Evolutionary conservation across 73 alveolate genomes (phyloP).

Genomic region (Paramecium sonneborni): DNA sequence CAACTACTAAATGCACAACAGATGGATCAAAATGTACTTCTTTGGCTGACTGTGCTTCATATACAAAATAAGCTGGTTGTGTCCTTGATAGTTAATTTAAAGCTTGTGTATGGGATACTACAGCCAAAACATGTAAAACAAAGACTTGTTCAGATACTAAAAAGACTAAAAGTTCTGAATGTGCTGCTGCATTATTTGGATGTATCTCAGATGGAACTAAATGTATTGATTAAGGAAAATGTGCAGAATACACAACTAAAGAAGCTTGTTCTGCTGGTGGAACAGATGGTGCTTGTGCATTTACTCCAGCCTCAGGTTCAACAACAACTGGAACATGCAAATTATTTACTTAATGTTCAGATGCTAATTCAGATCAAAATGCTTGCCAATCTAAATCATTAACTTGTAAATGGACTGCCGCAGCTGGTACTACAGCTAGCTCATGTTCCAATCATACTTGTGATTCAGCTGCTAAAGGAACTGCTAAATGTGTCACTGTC

Average conservation of each 20-base stretch:
- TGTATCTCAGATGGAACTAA: constrained; percentile 47
- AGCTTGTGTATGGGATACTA: neutral
- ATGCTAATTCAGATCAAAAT: constrained; percentile 1
- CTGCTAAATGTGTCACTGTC: neutral
- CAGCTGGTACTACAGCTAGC: neutral
- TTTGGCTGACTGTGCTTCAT: neutral
- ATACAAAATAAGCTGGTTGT: constrained; percentile 33
- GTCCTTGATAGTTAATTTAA: neutral
- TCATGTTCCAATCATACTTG: neutral
- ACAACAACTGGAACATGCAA: constrained; percentile 42
- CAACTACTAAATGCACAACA: neutral
- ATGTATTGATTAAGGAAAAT: neutral
- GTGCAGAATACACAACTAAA: neutral
- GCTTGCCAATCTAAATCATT: neutral
- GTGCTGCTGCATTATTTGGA: neutral
- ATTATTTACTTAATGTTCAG: neutral
- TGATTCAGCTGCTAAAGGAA: constrained; percentile 32
- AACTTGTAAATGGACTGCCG: constrained; percentile 50
- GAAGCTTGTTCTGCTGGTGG: constrained; percentile 31
- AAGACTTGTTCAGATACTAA: neutral
- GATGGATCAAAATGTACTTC: constrained; percentile 7
- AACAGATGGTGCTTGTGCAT: constrained; percentile 54
- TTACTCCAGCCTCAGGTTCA: constrained; percentile 32
- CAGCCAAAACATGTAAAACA: neutral
- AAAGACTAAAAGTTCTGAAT: neutral